Conservation (phyloP, 176 grass and related monocot species). For the Oryza glumipatula region DNA sequence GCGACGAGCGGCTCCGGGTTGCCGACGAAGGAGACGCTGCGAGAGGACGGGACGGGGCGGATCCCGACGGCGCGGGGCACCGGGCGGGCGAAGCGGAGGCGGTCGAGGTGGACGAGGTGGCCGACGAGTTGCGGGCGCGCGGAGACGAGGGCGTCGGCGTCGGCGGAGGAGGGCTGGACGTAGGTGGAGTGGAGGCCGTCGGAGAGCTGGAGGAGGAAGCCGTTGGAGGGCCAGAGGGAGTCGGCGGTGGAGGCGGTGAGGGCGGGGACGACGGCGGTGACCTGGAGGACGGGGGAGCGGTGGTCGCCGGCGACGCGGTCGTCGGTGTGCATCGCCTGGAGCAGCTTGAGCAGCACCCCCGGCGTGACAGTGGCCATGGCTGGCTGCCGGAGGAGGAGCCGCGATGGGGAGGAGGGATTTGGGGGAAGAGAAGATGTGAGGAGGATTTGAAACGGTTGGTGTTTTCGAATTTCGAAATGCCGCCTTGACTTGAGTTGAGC, state of each 20-base stretch:
- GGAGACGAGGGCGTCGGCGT: slow-evolving; percentile 73
- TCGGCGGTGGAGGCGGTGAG: slow-evolving; percentile 80
- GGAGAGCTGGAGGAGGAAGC: slow-evolving; percentile 88
- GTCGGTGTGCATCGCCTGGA: slow-evolving; percentile 82
- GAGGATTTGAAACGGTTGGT: too few relatives aligned
- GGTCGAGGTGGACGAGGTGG: slow-evolving; percentile 87
- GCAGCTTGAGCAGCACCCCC: slow-evolving; percentile 74
- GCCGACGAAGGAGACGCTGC: slow-evolving; percentile 51
- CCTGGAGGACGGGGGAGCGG: slow-evolving; percentile 84
- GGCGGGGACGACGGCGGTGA: slow-evolving; percentile 75
- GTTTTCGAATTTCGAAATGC: slow-evolving; percentile 55
- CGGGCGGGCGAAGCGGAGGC: slow-evolving; percentile 67
- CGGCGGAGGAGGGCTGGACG: slow-evolving; percentile 60
- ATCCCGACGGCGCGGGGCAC: slow-evolving; percentile 79
- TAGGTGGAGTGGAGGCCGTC: slow-evolving; percentile 84
- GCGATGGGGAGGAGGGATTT: neutral
- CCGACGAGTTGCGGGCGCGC: slow-evolving; percentile 72
- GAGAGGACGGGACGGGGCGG: slow-evolving; percentile 59
- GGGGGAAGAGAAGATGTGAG: slow-evolving; percentile 30
- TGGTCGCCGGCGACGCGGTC: slow-evolving; percentile 66
- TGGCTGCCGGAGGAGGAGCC: neutral
- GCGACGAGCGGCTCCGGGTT: slow-evolving; percentile 67
- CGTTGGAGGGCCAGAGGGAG: slow-evolving; percentile 76
- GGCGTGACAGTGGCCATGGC: slow-evolving; percentile 73
- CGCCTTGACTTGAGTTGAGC: neutral